Conservation (phyloP, 306 rosid genomes). For the Medicago lupulina region DNA sequence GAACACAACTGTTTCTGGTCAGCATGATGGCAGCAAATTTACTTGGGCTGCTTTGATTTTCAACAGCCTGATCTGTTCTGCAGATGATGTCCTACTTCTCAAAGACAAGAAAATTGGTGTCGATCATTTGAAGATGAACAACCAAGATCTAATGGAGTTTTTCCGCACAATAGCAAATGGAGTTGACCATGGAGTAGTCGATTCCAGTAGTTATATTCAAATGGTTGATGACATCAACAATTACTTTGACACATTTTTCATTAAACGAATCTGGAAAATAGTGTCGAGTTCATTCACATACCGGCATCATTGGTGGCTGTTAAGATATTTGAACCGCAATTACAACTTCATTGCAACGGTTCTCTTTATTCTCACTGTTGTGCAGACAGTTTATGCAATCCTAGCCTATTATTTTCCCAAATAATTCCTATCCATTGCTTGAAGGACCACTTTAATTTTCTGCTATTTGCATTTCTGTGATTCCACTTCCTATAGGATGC, state of each 20-base stretch:
- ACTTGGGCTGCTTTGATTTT: not conserved
- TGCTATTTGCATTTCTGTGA: too few relatives aligned
- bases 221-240: not conserved
- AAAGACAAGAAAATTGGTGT: slow-evolving; percentile 1
- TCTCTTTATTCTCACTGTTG: not conserved
- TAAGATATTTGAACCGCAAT: not conserved
- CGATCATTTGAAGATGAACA: not conserved
- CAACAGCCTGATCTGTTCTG: not conserved
- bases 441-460: too few relatives aligned
- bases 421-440: too few relatives aligned
- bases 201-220: not conserved
- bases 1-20: too few relatives aligned
- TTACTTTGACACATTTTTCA: too few relatives aligned
- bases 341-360: not conserved
- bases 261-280: not conserved
- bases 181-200: not conserved
- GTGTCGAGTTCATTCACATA: not conserved
- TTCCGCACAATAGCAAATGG: not conserved
- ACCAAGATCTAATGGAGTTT: not conserved
- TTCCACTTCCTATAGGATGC: too few relatives aligned
- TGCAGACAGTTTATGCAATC: not conserved
- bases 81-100: not conserved
- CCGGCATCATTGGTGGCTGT: not conserved
- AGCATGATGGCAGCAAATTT: not conserved
- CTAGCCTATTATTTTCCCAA: not conserved